These are phyloP conservation scores for Cercospora brassicicola DNA, from an alignment of 2,329 filamentous ascomycete species.

Conservation along the genomic window DNA sequence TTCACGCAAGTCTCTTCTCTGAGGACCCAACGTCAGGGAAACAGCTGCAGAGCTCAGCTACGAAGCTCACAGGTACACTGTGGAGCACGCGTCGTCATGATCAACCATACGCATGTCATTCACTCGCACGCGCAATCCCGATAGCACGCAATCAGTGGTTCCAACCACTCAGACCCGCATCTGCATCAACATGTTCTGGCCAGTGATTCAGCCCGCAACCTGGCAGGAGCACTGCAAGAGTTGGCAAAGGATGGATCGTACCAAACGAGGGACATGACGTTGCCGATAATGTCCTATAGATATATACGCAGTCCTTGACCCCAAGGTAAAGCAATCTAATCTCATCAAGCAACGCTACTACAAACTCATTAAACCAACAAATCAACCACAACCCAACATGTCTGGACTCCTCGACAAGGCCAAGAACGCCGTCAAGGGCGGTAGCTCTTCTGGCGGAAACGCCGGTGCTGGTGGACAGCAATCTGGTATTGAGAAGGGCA, in stretches of 20 bases:
- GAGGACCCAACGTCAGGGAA: not conserved
- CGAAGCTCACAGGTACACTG: not conserved
- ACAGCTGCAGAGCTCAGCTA: not conserved
- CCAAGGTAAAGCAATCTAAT: not conserved
- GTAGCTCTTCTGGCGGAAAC: conserved; percentile 10
- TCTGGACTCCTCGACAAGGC: conserved; percentile 32
- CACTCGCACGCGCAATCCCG: not conserved
- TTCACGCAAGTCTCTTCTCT: not conserved
- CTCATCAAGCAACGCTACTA: not conserved
- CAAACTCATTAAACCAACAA: not conserved
- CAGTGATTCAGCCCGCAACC: not conserved
- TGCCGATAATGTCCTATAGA: not conserved
- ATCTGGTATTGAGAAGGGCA: conserved; percentile 23
- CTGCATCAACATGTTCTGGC: not conserved
- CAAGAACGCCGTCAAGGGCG: conserved; percentile 26
- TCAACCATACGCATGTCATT: conserved; percentile 5
- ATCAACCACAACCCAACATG: conserved; percentile 18
- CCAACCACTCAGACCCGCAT: not conserved
- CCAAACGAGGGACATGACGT: conserved; percentile 6
- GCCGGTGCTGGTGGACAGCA: conserved; percentile 9
- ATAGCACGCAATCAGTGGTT: conserved; percentile 4
- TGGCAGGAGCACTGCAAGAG: conserved; percentile 12
- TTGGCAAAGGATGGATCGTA: conserved; percentile 8
- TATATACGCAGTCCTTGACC: not conserved
- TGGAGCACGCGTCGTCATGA: conserved; percentile 5